Evolutionary conservation across 805 yeast species (phyloP).

Genomic region (Sugiyamaella boreocaroliniensis): DNA sequence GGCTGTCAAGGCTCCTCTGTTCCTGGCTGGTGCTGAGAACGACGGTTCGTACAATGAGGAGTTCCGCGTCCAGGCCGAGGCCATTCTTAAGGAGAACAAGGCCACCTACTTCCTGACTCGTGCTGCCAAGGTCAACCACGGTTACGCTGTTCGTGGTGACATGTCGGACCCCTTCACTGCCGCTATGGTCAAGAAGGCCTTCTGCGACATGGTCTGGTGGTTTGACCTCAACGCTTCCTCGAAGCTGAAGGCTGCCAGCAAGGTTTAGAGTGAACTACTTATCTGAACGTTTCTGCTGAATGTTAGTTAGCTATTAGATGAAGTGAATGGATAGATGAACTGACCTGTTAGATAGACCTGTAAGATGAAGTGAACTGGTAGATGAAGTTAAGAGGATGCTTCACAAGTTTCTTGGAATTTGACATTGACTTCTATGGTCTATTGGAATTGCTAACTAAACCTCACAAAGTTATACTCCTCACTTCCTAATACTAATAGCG

Average conservation of each 20-base stretch:
- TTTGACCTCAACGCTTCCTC: slow-evolving; percentile 12
- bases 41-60: slow-evolving; percentile 62
- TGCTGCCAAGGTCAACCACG: slow-evolving; percentile 63
- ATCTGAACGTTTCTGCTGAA: too few species aligned
- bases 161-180: slow-evolving; percentile 41
- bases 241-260: neutral
- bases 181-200: slow-evolving; percentile 63
- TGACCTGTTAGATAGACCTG: too few species aligned
- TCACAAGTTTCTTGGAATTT: too few species aligned
- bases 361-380: too few species aligned
- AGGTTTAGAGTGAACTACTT: too few species aligned
- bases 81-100: slow-evolving; percentile 45
- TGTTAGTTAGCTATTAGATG: too few species aligned
- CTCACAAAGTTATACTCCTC: too few species aligned
- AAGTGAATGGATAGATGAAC: too few species aligned
- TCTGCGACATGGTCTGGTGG: slow-evolving; percentile 27
- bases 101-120: slow-evolving; percentile 55
- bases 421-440: too few species aligned
- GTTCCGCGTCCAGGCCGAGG: slow-evolving; percentile 56
- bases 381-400: too few species aligned
- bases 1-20: slow-evolving; percentile 52
- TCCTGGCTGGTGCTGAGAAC: slow-evolving; percentile 67
- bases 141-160: slow-evolving; percentile 79
- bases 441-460: too few species aligned
- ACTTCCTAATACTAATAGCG: too few species aligned